Evolutionary conservation across 1,284 basidiomycete species (phyloP).

Genomic region (Fomitopsis betulina): DNA sequence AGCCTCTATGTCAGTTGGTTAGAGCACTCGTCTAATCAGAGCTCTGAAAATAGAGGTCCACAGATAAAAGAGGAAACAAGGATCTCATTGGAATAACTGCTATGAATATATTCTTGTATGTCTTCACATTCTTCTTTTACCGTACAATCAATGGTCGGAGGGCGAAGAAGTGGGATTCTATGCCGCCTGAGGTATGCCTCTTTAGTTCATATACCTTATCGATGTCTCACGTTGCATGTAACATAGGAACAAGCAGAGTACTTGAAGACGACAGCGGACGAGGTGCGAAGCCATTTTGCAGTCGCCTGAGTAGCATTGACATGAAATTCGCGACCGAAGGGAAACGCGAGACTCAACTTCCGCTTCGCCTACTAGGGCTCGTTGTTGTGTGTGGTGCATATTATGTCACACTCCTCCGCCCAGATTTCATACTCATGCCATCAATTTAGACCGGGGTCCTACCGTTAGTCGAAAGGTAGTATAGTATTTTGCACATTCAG

Average conservation of each 20-base stretch:
- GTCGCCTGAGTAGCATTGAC: too few relatives aligned
- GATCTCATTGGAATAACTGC: constrained; percentile 30
- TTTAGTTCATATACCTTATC: background rate
- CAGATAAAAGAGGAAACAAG: constrained; percentile 38
- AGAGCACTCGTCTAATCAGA: too few relatives aligned
- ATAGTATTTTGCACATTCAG: too few relatives aligned
- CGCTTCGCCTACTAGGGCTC: too few relatives aligned
- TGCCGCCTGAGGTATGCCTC: constrained; percentile 42
- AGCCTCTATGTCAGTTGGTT: constrained; percentile 41
- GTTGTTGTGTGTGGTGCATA: too few relatives aligned
- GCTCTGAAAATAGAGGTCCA: background rate
- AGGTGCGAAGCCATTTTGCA: constrained; percentile 13
- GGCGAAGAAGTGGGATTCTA: constrained; percentile 47
- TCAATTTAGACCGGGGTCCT: too few relatives aligned
- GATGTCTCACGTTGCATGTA: background rate
- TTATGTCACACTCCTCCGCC: too few relatives aligned
- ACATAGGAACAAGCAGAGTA: constrained; percentile 50
- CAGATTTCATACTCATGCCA: too few relatives aligned
- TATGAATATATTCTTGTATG: constrained; percentile 44
- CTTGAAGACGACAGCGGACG: constrained; percentile 51
- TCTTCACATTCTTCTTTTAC: constrained; percentile 51
- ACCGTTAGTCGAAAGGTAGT: too few relatives aligned
- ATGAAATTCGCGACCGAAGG: background rate
- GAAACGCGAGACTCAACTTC: background rate
- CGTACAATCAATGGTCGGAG: constrained; percentile 45